Evolutionary conservation across 257 asterid genomes (phyloP).

Genomic region (Phtheirospermum japonicum): DNA sequence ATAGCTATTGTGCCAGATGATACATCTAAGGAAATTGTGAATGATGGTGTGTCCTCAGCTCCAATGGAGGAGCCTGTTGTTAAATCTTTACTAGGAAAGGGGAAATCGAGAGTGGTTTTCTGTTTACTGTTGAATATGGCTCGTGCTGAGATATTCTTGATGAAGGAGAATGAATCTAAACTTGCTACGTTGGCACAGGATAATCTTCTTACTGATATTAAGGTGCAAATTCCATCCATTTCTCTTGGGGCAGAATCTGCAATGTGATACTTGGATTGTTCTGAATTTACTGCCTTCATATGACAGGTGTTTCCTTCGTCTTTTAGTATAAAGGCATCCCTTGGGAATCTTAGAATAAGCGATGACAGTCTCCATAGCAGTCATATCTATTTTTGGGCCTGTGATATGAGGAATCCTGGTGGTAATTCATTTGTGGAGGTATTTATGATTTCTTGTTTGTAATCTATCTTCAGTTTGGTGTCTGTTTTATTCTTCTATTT

Average conservation of each 20-base stretch:
- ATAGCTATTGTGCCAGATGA: constrained; percentile 38
- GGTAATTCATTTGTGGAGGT: constrained; percentile 99
- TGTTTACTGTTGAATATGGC: constrained; percentile 74
- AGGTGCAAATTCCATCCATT: constrained; percentile 45
- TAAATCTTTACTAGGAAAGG: constrained; percentile 79
- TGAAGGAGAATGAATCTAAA: constrained; percentile 81
- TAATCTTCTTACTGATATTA: constrained; percentile 80
- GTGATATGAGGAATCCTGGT: constrained; percentile 98
- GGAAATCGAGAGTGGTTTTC: constrained; percentile 85
- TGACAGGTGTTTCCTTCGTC: constrained; percentile 90
- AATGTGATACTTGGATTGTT: constrained; percentile 19
- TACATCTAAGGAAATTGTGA: constrained; percentile 35
- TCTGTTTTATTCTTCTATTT: constrained; percentile 10
- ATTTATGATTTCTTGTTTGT: constrained; percentile 23
- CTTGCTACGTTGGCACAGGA: constrained; percentile 88
- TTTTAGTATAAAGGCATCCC: constrained; percentile 88
- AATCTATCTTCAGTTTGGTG: constrained; percentile 9
- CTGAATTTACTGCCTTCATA: constrained; percentile 29
- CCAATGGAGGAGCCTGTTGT: constrained; percentile 70
- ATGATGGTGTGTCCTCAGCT: constrained; percentile 45
- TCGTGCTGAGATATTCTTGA: constrained; percentile 91
- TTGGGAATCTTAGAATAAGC: constrained; percentile 91
- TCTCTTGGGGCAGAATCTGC: constrained; percentile 22
- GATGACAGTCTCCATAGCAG: constrained; percentile 80
- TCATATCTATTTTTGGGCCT: constrained; percentile 95